A percentile compares a stretch with the other conserved stretches of the same genome.
Evolutionary conservation across 805 yeast species (phyloP).

Genomic region (Pichia scutulata): DNA sequence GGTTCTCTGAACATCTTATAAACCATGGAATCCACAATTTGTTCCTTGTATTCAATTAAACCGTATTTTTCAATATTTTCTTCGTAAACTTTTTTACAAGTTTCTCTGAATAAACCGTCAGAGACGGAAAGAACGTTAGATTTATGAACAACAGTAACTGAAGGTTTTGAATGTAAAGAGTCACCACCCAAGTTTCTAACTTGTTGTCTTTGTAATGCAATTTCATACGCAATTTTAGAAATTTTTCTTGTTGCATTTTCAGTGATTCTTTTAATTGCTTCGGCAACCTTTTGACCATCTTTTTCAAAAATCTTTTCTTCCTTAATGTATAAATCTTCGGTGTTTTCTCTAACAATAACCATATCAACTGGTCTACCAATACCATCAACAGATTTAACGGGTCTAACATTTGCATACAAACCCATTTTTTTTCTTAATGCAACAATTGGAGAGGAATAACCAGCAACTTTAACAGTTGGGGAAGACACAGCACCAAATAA

Average conservation of each 20-base stretch:
- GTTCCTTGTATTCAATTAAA: slow-evolving; percentile 72
- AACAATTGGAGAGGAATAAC: slow-evolving; percentile 97
- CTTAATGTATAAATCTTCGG: slow-evolving; percentile 95
- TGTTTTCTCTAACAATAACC: slow-evolving; percentile 97
- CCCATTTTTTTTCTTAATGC: slow-evolving; percentile 96
- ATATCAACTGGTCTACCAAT: slow-evolving; percentile 87
- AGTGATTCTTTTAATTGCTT: slow-evolving; percentile 93
- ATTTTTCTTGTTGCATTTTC: slow-evolving; percentile 81
- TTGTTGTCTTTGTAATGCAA: slow-evolving; percentile 84
- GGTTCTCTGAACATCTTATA: slow-evolving; percentile 99
- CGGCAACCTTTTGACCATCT: slow-evolving; percentile 88
- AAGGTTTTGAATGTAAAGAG: slow-evolving; percentile 46
- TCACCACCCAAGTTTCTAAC: slow-evolving; percentile 59
- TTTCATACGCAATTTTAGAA: slow-evolving; percentile 85
- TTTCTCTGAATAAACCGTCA: slow-evolving; percentile 95
- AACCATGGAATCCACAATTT: slow-evolving; percentile 98
- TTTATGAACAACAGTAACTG: slow-evolving; percentile 91
- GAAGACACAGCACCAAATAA: slow-evolving; percentile 96
- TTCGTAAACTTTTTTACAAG: slow-evolving; percentile 54
- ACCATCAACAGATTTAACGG: slow-evolving; percentile 88
- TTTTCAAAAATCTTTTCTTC: slow-evolving; percentile 73
- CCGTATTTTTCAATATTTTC: slow-evolving; percentile 51
- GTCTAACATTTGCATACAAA: slow-evolving; percentile 93
- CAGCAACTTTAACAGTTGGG: slow-evolving; percentile 88
- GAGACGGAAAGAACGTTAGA: slow-evolving; percentile 88